These are phyloP conservation scores for Suaeda aralocaspica DNA, from an alignment of 148 eudicot species.

Conservation along the genomic window DNA sequence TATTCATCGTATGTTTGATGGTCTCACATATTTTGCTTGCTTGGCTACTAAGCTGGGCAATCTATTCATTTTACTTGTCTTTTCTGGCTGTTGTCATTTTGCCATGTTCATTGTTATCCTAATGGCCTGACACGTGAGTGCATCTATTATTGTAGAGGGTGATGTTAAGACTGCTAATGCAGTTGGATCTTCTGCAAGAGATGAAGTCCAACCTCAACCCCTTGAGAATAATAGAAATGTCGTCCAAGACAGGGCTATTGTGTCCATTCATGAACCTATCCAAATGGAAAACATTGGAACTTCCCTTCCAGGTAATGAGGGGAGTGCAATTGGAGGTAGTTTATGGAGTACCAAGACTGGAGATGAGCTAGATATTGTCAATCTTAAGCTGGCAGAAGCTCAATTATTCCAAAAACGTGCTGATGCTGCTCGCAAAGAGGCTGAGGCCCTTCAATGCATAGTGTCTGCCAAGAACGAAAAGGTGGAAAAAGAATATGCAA, in stretches of 20 bases:
- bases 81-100: background rate
- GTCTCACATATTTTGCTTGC: background rate
- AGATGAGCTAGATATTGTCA: conserved; percentile 79
- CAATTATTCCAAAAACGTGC: conserved; percentile 87
- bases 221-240: conserved; percentile 34
- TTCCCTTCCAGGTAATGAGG: conserved; percentile 35
- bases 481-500: conserved; percentile 63
- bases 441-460: conserved; percentile 74
- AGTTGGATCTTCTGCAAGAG: conserved; percentile 38
- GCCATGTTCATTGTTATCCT: background rate
- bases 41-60: background rate
- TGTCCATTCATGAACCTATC: conserved; percentile 37
- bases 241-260: conserved; percentile 27
- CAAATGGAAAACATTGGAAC: conserved; percentile 36
- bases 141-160: conserved; percentile 40
- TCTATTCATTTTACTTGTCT: background rate
- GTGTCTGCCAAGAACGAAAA: conserved; percentile 58
- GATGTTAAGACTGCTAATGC: conserved; percentile 42
- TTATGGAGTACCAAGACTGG: conserved; percentile 34
- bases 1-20: background rate
- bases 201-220: conserved; percentile 26
- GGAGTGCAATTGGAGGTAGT: conserved; percentile 30
- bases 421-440: conserved; percentile 86
- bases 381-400: conserved; percentile 81
- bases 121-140: conserved; percentile 16